A percentile compares a stretch with the other conserved stretches of the same genome.
Evolutionary conservation across 164 flowering plant genomes (phyloP).

Genomic region (Magnolia officinalis): DNA sequence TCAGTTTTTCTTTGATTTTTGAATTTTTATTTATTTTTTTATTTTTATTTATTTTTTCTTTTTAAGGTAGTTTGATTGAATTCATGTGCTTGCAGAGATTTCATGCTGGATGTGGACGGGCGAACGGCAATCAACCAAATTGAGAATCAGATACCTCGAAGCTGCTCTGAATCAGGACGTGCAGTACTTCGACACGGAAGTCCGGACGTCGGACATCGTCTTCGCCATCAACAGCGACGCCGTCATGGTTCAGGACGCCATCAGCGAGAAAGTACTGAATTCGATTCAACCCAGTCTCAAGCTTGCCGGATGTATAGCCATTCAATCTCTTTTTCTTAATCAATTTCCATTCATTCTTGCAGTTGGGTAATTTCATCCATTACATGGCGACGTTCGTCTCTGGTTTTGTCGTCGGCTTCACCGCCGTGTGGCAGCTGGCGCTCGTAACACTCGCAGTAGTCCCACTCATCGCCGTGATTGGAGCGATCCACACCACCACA

Average conservation of each 20-base stretch:
- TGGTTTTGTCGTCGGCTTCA: conserved; percentile 93
- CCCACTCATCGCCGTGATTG: conserved; percentile 92
- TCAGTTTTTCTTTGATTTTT: conserved; percentile 3
- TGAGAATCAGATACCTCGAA: conserved; percentile 93
- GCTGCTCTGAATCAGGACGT: conserved; percentile 93
- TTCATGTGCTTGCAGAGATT: conserved; percentile 58
- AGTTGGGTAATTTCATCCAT: conserved; percentile 96
- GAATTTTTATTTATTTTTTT: not conserved
- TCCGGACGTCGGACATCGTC: conserved; percentile 89
- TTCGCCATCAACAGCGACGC: conserved; percentile 90
- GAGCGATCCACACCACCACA: conserved; percentile 71
- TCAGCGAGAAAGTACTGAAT: conserved; percentile 81
- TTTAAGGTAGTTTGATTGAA: conserved; percentile 1
- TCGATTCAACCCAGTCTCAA: not conserved
- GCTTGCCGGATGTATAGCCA: not conserved
- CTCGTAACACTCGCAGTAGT: conserved; percentile 90
- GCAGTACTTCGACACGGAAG: conserved; percentile 86
- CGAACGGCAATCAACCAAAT: conserved; percentile 87
- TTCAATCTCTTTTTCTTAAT: too few relatives aligned
- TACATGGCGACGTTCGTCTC: conserved; percentile 94
- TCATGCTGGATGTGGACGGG: conserved; percentile 99
- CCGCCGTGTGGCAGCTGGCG: conserved; percentile 94
- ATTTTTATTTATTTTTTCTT: not conserved
- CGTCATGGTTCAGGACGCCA: conserved; percentile 94
- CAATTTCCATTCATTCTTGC: conserved; percentile 10